Evolutionary conservation across 23 red algal genomes (phyloP).

Genomic region (Gracilaria domingensis): DNA sequence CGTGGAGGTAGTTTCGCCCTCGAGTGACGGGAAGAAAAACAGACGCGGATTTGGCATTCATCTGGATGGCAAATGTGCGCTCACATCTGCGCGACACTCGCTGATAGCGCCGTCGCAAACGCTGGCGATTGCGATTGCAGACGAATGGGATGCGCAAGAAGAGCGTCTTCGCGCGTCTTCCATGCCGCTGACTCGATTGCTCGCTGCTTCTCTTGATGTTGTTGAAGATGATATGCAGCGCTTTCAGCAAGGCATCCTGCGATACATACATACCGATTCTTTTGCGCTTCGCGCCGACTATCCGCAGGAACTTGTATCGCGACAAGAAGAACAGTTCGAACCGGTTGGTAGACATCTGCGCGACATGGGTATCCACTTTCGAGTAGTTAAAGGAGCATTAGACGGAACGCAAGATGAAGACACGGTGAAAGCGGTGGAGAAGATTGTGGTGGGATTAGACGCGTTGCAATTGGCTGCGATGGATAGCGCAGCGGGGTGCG

Average conservation of each 20-base stretch:
- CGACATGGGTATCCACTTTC: constrained; percentile 33
- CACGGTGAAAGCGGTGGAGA: constrained; percentile 1
- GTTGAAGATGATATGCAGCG: constrained; percentile 45
- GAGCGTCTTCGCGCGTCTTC: constrained; percentile 69
- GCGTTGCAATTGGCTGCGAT: constrained; percentile 67
- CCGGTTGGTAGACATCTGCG: constrained; percentile 48
- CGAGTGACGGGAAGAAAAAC: neutral
- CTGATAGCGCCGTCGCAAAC: constrained; percentile 50
- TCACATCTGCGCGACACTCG: constrained; percentile 52
- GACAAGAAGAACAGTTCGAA: constrained; percentile 66
- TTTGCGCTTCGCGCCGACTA: constrained; percentile 61
- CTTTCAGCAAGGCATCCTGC: constrained; percentile 36
- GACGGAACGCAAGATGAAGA: constrained; percentile 32
- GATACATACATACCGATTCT: constrained; percentile 76
- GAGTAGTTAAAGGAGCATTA: constrained; percentile 32
- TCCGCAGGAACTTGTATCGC: constrained; percentile 62
- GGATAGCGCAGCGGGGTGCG: constrained; percentile 53
- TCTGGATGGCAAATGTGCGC: constrained; percentile 73
- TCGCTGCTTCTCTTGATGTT: constrained; percentile 73
- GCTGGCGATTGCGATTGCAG: constrained; percentile 79
- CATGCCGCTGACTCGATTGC: constrained; percentile 79
- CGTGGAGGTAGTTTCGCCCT: neutral
- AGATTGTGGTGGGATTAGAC: constrained; percentile 55
- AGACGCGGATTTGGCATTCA: constrained; percentile 37
- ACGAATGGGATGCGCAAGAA: constrained; percentile 85